These are phyloP conservation scores for Suillus americanus DNA, from an alignment of 768 basidiomycete species.

Conservation along the genomic window DNA sequence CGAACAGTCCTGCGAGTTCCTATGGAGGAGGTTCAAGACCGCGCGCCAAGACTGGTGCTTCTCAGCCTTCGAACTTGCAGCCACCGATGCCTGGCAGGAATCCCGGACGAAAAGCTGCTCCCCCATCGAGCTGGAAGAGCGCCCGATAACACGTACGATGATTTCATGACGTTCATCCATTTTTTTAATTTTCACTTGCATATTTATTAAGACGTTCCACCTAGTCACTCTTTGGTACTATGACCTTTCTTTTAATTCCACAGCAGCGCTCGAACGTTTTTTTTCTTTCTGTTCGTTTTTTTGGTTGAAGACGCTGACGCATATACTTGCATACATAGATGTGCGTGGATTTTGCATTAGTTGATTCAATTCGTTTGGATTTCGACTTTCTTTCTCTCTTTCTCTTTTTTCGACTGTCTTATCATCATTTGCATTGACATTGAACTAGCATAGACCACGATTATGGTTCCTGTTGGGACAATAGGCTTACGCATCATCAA, in stretches of 20 bases:
- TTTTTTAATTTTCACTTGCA: slow-evolving; percentile 1
- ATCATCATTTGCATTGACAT: slow-evolving; percentile 6
- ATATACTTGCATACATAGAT: background rate
- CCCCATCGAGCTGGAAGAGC: slow-evolving; percentile 65
- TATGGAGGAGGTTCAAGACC: slow-evolving; percentile 26
- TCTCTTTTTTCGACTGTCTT: background rate
- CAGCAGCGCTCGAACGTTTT: background rate
- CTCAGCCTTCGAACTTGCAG: slow-evolving; percentile 21
- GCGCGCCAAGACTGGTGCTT: slow-evolving; percentile 34
- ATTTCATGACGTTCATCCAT: background rate
- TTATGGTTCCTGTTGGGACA: background rate
- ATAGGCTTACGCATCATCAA: background rate
- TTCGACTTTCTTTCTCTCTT: background rate
- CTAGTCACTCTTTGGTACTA: background rate
- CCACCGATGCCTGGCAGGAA: slow-evolving; percentile 16
- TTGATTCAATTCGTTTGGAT: background rate
- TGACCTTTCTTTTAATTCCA: background rate
- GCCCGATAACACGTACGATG: slow-evolving; percentile 13
- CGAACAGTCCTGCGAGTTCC: slow-evolving; percentile 17
- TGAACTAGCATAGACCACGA: slow-evolving; percentile 10
- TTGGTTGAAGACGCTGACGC: background rate
- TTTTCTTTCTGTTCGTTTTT: background rate
- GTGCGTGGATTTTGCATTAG: background rate
- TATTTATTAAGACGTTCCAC: background rate
- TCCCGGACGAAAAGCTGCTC: slow-evolving; percentile 37